phyloP scores from a whole-genome alignment of 495 filamentous ascomycete species.

The Apodospora peruviana region DNA sequence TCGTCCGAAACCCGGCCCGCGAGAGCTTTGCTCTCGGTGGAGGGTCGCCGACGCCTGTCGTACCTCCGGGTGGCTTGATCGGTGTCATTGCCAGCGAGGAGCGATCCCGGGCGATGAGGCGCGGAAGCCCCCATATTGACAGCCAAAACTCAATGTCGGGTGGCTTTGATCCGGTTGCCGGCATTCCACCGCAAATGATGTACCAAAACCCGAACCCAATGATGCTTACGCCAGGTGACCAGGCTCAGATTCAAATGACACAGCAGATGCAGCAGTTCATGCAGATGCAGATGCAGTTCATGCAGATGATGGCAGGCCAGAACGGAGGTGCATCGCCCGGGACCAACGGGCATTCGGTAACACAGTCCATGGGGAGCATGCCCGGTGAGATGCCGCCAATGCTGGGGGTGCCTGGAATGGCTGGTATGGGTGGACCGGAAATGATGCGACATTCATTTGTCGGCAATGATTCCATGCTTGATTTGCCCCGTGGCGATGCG shows the following conservation, averaged over 20 bases:
- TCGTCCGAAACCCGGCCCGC: slow-evolving; percentile 68
- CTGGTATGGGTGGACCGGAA: slow-evolving; percentile 22
- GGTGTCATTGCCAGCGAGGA: slow-evolving; percentile 90
- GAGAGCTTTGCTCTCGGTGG: slow-evolving; percentile 72
- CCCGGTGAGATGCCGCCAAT: slow-evolving; percentile 9
- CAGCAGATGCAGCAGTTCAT: slow-evolving; percentile 87
- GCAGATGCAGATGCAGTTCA: slow-evolving; percentile 92
- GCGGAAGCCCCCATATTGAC: slow-evolving; percentile 68
- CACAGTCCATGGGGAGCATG: slow-evolving; percentile 19
- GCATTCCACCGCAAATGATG: slow-evolving; percentile 45
- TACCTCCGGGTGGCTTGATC: slow-evolving; percentile 63
- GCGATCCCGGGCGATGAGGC: slow-evolving; percentile 65
- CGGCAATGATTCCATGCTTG: slow-evolving; percentile 32
- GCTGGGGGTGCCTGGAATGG: slow-evolving; percentile 14
- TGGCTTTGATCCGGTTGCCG: slow-evolving; percentile 37
- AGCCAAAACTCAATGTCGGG: slow-evolving; percentile 32
- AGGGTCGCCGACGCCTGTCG: slow-evolving; percentile 46
- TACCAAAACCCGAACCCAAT: slow-evolving; percentile 36
- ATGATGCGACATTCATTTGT: slow-evolving; percentile 41
- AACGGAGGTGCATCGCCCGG: slow-evolving; percentile 25
- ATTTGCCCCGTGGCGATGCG: slow-evolving; percentile 28
- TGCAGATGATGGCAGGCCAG: slow-evolving; percentile 65
- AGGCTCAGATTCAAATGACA: slow-evolving; percentile 75
- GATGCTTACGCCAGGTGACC: slow-evolving; percentile 58
- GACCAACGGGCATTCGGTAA: slow-evolving; percentile 29